Evolutionary conservation across 2,329 filamentous ascomycete species (phyloP), one percentile per base, ranked within the genome.

Genomic region (Monilinia fructigena): DNA sequence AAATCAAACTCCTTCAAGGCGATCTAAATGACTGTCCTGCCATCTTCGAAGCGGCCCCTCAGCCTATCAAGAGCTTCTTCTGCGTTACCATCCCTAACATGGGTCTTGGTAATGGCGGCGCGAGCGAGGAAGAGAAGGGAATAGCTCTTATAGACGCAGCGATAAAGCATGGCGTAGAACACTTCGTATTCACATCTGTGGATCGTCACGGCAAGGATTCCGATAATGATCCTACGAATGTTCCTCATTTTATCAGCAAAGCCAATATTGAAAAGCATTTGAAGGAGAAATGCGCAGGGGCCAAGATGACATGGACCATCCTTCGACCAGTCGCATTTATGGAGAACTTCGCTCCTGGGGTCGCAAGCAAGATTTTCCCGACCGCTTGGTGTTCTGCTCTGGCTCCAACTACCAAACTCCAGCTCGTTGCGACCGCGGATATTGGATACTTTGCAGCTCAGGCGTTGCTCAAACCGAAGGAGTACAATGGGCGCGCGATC

Each of bases 121-220:
- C 77, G 50, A 70, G 73, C 40, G 79, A 81, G 68, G 79, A 83
- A 66, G 66, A 70, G 8, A 81, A 86, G 73, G 84, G 83, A 61
- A 86, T 80, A 56, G 78, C 76, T 6, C 73, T 87, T 6, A 77
- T 85, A 54, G 81, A 85, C 62, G 82, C 80, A 23, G 78, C 82
- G 2, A 70, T 86, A 63, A 79, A 80, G 40, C 75, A 83, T 50
- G 77, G 78, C 23, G 82, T 86, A 56, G 77, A 80, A 64, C 80
- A 83, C 71, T 86, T 87, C 69, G 79, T 87, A 63, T 86, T 85
- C 74, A 82, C 79, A 3, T 84, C 81, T 58, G 82, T 86, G n/a
- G 85, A 87, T 67, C 82, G 85, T 59, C 82, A 83, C 53, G 83
- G 83, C 53, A 53, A 70, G 31, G 74, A 75, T 10, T 80, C 79